Evolutionary conservation across 73 alveolate species (phyloP), one percentile per base, ranked within the genome.

Genomic region (Tetrahymena thermophila): DNA sequence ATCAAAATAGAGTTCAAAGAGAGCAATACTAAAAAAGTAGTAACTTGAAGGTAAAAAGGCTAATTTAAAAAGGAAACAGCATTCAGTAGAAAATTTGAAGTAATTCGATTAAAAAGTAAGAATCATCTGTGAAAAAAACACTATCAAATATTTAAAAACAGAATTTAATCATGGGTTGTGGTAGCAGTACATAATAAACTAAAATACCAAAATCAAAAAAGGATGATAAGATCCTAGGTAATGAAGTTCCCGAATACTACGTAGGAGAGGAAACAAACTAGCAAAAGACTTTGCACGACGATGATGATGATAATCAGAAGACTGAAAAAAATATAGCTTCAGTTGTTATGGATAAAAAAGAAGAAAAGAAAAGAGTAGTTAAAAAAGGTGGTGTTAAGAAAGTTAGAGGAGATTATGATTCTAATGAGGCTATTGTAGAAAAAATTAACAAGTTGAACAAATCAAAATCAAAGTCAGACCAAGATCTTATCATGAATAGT

Each of bases 351-450:
- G 89, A 71, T n/a, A 71, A 71, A 31, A n/a, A 71, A n/a, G 89
- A n/a, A 28, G 42, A 71, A 31, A 71, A 71, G 89, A 71, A 71
- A 71, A 71, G 89, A 71, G 37, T 71, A 71, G 89, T 71, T 71
- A 71, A 71, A 31, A 71, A 71, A 31, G 89, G 89, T 71, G 89
- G 89, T 71, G 89, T 71, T 71, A 71, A 71, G 89, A 71, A 71
- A 71, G 89, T 71, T 71, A 71, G 89, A 71, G 89, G 89, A n/a
- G 89, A 71, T 71, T 71, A 71, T 71, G 89, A 71, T 71, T n/a
- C 37, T 28, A 31, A 71, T 25, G 89, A 71, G 31, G 35, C 89
- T 71, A 71, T 71, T 31, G 89, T 19, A 28, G 89, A 71, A 71
- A 71, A 71, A 15, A 71, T 71, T 13, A 71, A 71, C 37, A 71